Conservation (phyloP, 805 yeast genomes). For the Candida adriatica region DNA sequence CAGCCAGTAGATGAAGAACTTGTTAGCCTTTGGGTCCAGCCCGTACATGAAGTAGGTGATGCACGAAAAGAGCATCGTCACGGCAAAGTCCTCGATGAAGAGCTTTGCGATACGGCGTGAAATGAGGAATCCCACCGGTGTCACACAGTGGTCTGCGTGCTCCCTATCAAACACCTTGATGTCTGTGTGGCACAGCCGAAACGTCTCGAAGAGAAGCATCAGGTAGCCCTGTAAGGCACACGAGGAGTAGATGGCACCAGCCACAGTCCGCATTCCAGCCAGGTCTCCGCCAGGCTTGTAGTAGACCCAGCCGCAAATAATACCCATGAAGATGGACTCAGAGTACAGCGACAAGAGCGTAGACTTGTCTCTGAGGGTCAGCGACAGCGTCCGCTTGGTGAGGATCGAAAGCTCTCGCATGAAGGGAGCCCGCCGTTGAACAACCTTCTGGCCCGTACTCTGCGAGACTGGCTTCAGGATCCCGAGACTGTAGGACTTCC, state of each 20-base stretch:
- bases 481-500: conserved; percentile 25
- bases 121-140: conserved; percentile 59
- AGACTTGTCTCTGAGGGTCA: conserved; percentile 40
- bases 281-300: conserved; percentile 51
- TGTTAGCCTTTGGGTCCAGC: conserved; percentile 36
- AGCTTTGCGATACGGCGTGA: conserved; percentile 65
- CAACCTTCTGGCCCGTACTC: neutral
- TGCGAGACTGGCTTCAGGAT: conserved; percentile 1
- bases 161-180: conserved; percentile 61
- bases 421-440: conserved; percentile 32
- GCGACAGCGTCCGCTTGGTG: conserved; percentile 31
- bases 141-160: conserved; percentile 59
- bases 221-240: conserved; percentile 51
- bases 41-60: conserved; percentile 80
- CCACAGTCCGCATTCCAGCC: conserved; percentile 56
- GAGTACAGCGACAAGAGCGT: conserved; percentile 25
- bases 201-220: conserved; percentile 50
- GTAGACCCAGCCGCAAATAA: conserved; percentile 68
- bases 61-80: conserved; percentile 51
- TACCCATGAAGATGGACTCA: conserved; percentile 20
- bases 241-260: conserved; percentile 46
- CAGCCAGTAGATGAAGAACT: conserved; percentile 59
- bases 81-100: conserved; percentile 60
- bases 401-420: conserved; percentile 35
- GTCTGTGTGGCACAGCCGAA: conserved; percentile 49